These are phyloP conservation scores for Pseudocercospora fijiensis DNA, from an alignment of 2,329 filamentous ascomycete species.

Conservation along the genomic window DNA sequence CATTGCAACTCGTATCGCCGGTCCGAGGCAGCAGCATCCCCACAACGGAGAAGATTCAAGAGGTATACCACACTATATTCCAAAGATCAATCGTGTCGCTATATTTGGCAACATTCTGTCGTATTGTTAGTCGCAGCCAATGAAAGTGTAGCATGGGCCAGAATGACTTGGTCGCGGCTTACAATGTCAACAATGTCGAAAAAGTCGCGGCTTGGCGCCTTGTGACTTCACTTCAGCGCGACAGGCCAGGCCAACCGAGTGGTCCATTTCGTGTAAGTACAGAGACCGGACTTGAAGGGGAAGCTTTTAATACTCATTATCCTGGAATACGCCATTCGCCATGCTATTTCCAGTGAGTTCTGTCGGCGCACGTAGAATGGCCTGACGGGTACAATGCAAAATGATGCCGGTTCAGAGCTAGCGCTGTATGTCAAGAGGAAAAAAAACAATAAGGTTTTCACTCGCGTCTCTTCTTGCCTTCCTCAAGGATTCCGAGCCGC, in stretches of 20 bases:
- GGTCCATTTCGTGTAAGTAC: not conserved
- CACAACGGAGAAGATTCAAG: not conserved
- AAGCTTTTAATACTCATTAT: conserved; percentile 6
- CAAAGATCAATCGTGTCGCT: conserved; percentile 4
- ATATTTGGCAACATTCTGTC: not conserved
- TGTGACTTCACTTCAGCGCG: not conserved
- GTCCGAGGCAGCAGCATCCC: not conserved
- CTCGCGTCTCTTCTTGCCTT: conserved; percentile 98
- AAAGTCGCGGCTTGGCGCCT: not conserved
- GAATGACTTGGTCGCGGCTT: not conserved
- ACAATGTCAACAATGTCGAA: not conserved
- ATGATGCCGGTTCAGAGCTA: not conserved
- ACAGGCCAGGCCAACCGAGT: not conserved
- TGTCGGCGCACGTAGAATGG: not conserved
- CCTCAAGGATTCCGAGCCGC: conserved; percentile 80
- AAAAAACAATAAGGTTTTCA: conserved; percentile 40
- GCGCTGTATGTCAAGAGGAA: not conserved
- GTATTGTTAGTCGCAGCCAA: not conserved
- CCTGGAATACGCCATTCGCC: not conserved
- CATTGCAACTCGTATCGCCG: not conserved
- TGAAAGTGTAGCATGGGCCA: not conserved
- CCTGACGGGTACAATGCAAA: not conserved
- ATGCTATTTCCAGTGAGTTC: not conserved
- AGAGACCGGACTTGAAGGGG: not conserved
- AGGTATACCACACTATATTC: not conserved